Evolutionary conservation across 192 early-diverging fungal genomes (phyloP).

Genomic region (Paraglomus occultum): DNA sequence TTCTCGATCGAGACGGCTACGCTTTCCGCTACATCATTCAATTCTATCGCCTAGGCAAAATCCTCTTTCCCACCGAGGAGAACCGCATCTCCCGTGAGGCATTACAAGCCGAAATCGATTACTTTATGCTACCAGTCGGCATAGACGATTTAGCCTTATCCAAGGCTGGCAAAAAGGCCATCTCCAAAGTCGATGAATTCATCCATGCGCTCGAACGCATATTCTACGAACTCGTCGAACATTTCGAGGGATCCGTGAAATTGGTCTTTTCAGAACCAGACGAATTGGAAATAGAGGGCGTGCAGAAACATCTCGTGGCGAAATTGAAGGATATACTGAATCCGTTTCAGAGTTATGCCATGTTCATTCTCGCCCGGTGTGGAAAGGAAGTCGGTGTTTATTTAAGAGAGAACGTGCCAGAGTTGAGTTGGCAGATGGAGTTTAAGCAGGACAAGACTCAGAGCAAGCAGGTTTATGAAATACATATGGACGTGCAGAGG

Average conservation of each 20-base stretch:
- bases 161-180: not conserved
- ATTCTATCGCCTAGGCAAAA: conserved; percentile 12
- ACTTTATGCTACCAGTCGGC: not conserved
- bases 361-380: no score
- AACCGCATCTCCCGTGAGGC: not conserved
- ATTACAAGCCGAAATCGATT: conserved; percentile 1
- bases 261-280: not conserved
- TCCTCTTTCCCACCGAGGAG: not conserved
- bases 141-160: not conserved
- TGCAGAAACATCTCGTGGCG: no score
- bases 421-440: no score
- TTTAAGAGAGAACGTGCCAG: no score
- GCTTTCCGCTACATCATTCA: conserved; percentile 1
- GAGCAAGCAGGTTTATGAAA: no score
- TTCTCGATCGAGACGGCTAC: not conserved
- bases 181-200: not conserved
- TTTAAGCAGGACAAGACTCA: no score
- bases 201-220: not conserved
- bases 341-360: no score
- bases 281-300: no score
- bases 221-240: not conserved
- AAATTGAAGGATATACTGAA: no score
- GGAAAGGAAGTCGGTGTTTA: no score
- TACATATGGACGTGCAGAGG: no score
- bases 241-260: not conserved